Evolutionary conservation across 2,329 filamentous ascomycete species (phyloP).

Genomic region (Colletotrichum nymphaeae): DNA sequence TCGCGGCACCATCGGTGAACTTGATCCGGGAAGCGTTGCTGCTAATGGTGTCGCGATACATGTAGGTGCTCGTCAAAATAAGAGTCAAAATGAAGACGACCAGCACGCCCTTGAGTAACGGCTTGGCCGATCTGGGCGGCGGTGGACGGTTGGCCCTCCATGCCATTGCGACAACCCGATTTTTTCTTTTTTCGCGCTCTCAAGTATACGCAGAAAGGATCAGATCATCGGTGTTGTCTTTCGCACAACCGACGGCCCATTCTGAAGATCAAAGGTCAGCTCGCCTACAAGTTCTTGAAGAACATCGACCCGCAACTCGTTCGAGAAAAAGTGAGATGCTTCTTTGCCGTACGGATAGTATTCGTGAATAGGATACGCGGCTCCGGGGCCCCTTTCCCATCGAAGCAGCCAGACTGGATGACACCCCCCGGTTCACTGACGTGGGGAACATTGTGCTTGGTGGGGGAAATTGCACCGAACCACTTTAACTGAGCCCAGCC

Average conservation of each 20-base stretch:
- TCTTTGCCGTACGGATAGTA: conserved; percentile 7
- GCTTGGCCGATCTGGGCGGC: conserved; percentile 19
- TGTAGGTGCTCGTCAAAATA: conserved; percentile 32
- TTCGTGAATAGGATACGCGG: conserved; percentile 21
- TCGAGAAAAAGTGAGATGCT: background rate
- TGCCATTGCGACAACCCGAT: conserved; percentile 16
- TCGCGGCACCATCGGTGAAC: conserved; percentile 32
- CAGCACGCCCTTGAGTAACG: conserved; percentile 26
- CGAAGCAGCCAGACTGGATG: conserved; percentile 8
- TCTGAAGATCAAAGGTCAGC: background rate
- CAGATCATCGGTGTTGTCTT: conserved; percentile 13
- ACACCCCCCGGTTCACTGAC: conserved; percentile 27
- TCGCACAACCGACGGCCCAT: conserved; percentile 7
- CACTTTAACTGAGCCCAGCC: conserved; percentile 12
- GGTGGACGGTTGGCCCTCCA: conserved; percentile 25
- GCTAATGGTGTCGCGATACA: conserved; percentile 35
- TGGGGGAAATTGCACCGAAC: conserved; percentile 30
- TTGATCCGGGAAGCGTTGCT: conserved; percentile 25
- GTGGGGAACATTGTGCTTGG: conserved; percentile 24
- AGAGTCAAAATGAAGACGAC: conserved; percentile 23
- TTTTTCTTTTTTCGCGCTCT: background rate
- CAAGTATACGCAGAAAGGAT: background rate
- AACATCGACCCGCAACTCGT: background rate
- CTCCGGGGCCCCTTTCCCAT: conserved; percentile 24
- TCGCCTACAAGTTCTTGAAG: background rate